Base-by-base conservation (phyloP, 2,329 filamentous ascomycete species). In the Aureobasidium musti region DNA sequence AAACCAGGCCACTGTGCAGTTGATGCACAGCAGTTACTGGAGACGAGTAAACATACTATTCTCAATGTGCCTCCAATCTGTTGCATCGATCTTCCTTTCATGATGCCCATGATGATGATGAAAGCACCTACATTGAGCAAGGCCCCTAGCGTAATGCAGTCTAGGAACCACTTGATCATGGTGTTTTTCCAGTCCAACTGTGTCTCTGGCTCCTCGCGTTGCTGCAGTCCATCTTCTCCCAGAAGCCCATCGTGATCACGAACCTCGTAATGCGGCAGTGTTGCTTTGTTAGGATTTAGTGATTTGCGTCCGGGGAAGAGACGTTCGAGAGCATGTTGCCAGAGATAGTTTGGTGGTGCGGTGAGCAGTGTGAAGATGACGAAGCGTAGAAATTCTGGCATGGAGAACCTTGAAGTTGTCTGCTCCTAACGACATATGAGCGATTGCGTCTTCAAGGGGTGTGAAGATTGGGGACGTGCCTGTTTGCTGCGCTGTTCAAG, bases 121-220 rank as follows among this genome's bases (percentile, higher is more conserved):
- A 88, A 89, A 68, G 87, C 75, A 39, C 87, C 72, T 0, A 84
- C 90, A 75, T 91, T 91, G 73, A 85, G 73, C 11, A 80, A 77
- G 1, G 88, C 85, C 67, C 87, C 87, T 26, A 88, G 66, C 1
- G 86, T 87, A 74, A 90, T 88, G 64, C 69, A 70, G 74, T 91
- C 89, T 11, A 91, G 80, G 3, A 82, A 13, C 67, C 89, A 84
- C 76, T 91, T 91, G 76, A 61, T 54, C 47, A 45, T 43, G 1
- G 61, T 64, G 37, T 64, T 64, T 26, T 53, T 64, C 47, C 47
- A 53, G 43, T 64, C 49, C 33, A 64, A 3, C 37, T 13, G 54
- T 14, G 61, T 64, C 23, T 45, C 28, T 23, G 23, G 11, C 17
- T 64, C 47, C 10, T 63, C 60, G 0, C 30, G 28, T 35, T 41